phyloP scores from a whole-genome alignment of 129 eudicot genomes.

The Escallonia herrerae region DNA sequence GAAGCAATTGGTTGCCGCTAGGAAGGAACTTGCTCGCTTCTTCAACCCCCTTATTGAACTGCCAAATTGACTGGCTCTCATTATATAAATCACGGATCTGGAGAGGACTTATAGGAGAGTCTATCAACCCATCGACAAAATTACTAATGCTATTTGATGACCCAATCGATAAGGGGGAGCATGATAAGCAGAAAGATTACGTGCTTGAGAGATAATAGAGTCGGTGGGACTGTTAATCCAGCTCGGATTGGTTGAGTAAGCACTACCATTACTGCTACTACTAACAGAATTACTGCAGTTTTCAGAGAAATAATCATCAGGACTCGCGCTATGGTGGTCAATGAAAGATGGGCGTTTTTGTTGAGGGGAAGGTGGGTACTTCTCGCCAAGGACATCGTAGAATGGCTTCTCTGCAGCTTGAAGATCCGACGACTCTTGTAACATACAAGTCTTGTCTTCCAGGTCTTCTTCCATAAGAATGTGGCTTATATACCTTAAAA shows the following conservation, averaged over 20 bases:
- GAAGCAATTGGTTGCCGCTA: slow-evolving; percentile 22
- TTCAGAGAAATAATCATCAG: slow-evolving; percentile 11
- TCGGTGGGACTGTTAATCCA: slow-evolving; percentile 16
- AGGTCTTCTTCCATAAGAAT: slow-evolving; percentile 70
- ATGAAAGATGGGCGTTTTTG: slow-evolving; percentile 22
- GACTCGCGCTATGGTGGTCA: slow-evolving; percentile 20
- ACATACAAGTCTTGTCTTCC: slow-evolving; percentile 51
- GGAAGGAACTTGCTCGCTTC: slow-evolving; percentile 79
- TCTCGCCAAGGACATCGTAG: slow-evolving; percentile 55
- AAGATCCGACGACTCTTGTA: slow-evolving; percentile 55
- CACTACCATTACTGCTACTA: slow-evolving; percentile 23
- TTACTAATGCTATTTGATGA: slow-evolving; percentile 33
- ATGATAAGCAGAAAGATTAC: slow-evolving; percentile 18
- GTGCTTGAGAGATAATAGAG: slow-evolving; percentile 14
- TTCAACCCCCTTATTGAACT: slow-evolving; percentile 65
- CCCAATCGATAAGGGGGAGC: slow-evolving; percentile 11
- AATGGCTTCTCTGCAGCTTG: slow-evolving; percentile 70
- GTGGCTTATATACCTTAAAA: slow-evolving; percentile 49
- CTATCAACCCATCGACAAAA: slow-evolving; percentile 30
- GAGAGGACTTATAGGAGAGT: slow-evolving; percentile 54
- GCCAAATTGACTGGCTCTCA: slow-evolving; percentile 50
- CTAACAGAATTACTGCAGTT: slow-evolving; percentile 13
- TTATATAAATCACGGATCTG: slow-evolving; percentile 31
- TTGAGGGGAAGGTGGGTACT: slow-evolving; percentile 57
- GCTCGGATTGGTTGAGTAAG: slow-evolving; percentile 28